Base-by-base conservation (phyloP, 148 eudicot genomes). In the Linanthus parryae region DNA sequence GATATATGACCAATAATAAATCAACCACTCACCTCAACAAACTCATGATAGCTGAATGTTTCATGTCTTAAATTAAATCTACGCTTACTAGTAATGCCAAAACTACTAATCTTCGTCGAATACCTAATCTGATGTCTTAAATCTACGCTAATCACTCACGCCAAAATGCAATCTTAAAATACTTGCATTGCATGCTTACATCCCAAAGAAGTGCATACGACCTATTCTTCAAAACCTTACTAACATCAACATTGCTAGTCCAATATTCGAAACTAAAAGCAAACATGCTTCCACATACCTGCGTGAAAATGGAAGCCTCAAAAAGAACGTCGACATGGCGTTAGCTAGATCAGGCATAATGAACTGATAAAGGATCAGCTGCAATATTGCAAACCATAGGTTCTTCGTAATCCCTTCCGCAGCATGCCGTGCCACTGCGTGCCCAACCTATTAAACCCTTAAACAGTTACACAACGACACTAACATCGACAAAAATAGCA, bases 351-450 rank as follows among this genome's bases (percentile, higher is more conserved):
- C 92, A 56, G 97, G 97, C 66, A 62, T 74, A 22, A 83, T 39
- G 57, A 83, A 81, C 60, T 83, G 95, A 65, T 68, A 74, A 44
- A 91, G 82, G 46, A 91, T 50, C 72, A 91, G 61, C 44, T 83
- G 92, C 39, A 81, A 15, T 57, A 86, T 78, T 8, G 86, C 69
- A 61, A 83, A 49, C 94, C 95, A 91, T 50, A 91, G 21, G 60
- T 76, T 76, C 63, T 80, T 76, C 5, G 88, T 78, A 46, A 90
- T 76, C 52, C 73, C 74, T 63, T 90, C 97, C 0, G 92, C 97
- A 15, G 71, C 52, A 63, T 90, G 97, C 40, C 97, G 71, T 33
- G 92, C 97, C 65, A 90, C 91, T 43, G 68, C 92, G 78, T 90
- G 97, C 47, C 77, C 95, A 65, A 90, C 92, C 97, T 83, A 61